Percentiles rank a stretch among this genome's conserved stretches.
These are phyloP conservation scores for Saccharomycopsis capsularis DNA, from an alignment of 805 yeast genomes.

Conservation along the genomic window DNA sequence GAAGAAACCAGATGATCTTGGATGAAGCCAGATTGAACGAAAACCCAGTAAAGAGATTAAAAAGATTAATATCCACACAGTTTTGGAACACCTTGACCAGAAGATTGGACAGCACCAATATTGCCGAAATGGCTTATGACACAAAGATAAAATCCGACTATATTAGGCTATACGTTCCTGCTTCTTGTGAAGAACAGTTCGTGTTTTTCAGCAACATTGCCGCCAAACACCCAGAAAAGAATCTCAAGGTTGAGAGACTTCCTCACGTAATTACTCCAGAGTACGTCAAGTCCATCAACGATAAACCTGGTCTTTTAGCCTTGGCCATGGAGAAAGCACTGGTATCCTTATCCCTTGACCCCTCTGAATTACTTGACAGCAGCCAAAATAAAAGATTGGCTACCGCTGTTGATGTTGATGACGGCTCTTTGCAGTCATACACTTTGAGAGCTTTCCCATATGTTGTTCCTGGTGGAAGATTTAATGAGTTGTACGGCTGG, in stretches of 20 bases:
- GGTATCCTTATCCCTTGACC: conserved; percentile 46
- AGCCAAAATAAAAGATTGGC: neutral
- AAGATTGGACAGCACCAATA: conserved; percentile 51
- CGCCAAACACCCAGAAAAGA: conserved; percentile 42
- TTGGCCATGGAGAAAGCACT: conserved; percentile 55
- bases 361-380: neutral
- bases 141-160: conserved; percentile 62
- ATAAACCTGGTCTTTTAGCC: conserved; percentile 79
- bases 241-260: conserved; percentile 65
- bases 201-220: conserved; percentile 57
- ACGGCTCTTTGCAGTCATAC: neutral
- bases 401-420: conserved; percentile 1
- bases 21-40: conserved; percentile 82
- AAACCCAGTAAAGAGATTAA: conserved; percentile 75
- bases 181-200: conserved; percentile 60
- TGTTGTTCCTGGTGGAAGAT: conserved; percentile 95
- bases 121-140: conserved; percentile 68
- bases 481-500: conserved; percentile 97
- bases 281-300: conserved; percentile 67
- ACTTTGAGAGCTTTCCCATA: conserved; percentile 68
- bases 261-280: conserved; percentile 73
- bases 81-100: conserved; percentile 82
- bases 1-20: conserved; percentile 67
- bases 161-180: conserved; percentile 76
- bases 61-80: conserved; percentile 62